Conservation (phyloP, 179 eudicot species). For the Carnegiea gigantea region DNA sequence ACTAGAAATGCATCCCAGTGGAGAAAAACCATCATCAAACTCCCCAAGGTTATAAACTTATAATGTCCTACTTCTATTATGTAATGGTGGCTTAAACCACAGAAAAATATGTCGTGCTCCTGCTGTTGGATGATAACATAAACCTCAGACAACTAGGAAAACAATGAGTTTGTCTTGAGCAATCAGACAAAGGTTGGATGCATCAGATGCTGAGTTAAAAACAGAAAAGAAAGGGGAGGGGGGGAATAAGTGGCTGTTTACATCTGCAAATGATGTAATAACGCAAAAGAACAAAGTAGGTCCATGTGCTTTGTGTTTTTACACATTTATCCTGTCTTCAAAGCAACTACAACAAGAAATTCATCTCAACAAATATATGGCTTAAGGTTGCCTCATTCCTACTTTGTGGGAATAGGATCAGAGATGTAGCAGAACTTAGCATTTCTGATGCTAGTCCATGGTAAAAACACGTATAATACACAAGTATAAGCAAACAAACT, state of each 20-base stretch:
- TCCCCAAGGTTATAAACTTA: slow-evolving; percentile 13
- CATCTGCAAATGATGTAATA: slow-evolving; percentile 17
- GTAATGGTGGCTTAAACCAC: slow-evolving; percentile 3
- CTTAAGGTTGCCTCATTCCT: no score
- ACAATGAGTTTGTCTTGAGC: slow-evolving; percentile 17
- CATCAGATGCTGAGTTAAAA: slow-evolving; percentile 10
- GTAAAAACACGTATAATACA: no score
- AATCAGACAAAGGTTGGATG: slow-evolving; percentile 22
- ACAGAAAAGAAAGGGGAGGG: background rate
- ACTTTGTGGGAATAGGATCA: background rate
- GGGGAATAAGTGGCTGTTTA: background rate
- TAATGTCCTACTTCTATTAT: slow-evolving; percentile 16
- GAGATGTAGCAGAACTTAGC: background rate
- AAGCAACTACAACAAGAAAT: slow-evolving; percentile 4
- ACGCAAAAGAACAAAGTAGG: slow-evolving; percentile 4
- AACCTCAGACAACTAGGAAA: slow-evolving; percentile 9
- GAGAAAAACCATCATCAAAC: slow-evolving; percentile 19
- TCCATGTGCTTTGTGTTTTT: slow-evolving; percentile 6
- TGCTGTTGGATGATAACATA: slow-evolving; percentile 14
- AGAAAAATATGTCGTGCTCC: slow-evolving; percentile 1
- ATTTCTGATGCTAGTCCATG: background rate
- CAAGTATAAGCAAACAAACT: background rate
- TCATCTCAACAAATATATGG: background rate
- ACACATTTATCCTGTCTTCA: background rate
- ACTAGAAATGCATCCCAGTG: slow-evolving; percentile 23